Conservation (phyloP, 208 protist genomes). For the Leptomonas pyrrhocoris region DNA sequence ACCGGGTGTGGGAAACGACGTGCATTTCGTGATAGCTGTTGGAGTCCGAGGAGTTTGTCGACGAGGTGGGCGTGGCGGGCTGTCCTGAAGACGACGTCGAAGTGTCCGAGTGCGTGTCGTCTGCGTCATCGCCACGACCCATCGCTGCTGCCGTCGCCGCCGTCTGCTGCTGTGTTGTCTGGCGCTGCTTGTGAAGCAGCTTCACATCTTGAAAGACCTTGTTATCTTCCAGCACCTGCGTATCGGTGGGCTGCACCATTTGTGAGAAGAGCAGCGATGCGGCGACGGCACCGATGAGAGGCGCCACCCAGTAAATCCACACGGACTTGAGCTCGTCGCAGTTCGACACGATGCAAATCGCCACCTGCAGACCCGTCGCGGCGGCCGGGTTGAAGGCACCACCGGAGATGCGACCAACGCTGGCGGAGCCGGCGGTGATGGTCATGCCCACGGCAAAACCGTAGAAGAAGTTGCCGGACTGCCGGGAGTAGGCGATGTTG, state of each 20-base stretch:
- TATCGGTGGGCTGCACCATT: constrained; percentile 65
- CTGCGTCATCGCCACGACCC: background rate
- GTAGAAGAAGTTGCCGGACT: constrained; percentile 80
- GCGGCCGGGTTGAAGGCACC: constrained; percentile 87
- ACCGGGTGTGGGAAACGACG: background rate
- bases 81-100: background rate
- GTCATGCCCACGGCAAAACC: constrained; percentile 87
- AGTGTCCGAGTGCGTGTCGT: background rate
- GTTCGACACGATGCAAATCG: constrained; percentile 68
- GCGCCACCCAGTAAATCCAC: constrained; percentile 88
- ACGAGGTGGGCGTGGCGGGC: constrained; percentile 8
- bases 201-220: constrained; percentile 45
- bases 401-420: constrained; percentile 69
- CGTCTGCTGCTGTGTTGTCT: constrained; percentile 11
- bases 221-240: constrained; percentile 51
- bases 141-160: constrained; percentile 16
- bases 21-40: background rate
- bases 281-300: constrained; percentile 59
- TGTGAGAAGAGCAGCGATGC: constrained; percentile 73
- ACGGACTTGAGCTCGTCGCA: constrained; percentile 70
- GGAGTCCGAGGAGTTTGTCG: background rate
- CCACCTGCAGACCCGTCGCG: constrained; percentile 79
- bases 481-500: constrained; percentile 73
- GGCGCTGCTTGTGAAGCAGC: constrained; percentile 27
- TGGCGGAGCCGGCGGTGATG: constrained; percentile 63